A percentile compares a stretch with the other conserved stretches of the same genome.
Conservation (phyloP, 1,284 basidiomycete genomes). For the Ganoderma lingzhi region DNA sequence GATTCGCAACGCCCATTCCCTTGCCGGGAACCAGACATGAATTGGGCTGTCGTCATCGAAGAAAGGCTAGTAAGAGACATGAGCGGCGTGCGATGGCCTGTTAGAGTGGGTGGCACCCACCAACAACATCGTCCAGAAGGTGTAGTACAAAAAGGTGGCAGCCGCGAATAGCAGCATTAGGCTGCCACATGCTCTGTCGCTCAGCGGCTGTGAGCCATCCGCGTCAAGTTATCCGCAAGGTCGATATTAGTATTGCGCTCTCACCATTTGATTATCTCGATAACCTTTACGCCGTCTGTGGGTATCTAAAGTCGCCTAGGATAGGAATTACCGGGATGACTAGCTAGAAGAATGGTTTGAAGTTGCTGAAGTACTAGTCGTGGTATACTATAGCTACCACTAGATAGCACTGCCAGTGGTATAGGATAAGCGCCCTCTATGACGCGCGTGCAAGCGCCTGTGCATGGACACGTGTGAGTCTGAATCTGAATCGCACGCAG, state of each 20-base stretch:
- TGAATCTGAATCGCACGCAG: conserved; percentile 27
- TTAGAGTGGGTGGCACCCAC: conserved; percentile 54
- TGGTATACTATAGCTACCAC: background rate
- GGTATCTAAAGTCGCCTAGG: background rate
- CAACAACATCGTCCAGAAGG: conserved; percentile 87
- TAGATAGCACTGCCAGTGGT: background rate
- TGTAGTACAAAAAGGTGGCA: conserved; percentile 89
- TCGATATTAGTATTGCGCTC: background rate
- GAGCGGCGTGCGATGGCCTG: background rate
- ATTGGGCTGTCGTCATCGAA: conserved; percentile 77
- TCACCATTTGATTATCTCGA: conserved; percentile 8
- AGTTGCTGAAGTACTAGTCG: background rate
- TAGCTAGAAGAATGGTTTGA: no score
- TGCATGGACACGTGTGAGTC: conserved; percentile 34
- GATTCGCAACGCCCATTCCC: conserved; percentile 91
- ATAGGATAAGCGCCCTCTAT: background rate
- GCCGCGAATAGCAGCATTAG: conserved; percentile 82
- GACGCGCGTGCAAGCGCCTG: background rate
- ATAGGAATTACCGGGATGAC: background rate
- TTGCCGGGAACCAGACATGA: conserved; percentile 81
- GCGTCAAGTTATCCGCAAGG: background rate
- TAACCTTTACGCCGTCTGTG: background rate
- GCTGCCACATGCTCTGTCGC: conserved; percentile 85
- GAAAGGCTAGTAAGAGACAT: conserved; percentile 71
- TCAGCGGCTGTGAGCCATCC: conserved; percentile 62